A percentile compares a stretch with the other conserved stretches of the same genome.
phyloP scores from a whole-genome alignment of 441 rosid species.

The Mallotus japonicus region DNA sequence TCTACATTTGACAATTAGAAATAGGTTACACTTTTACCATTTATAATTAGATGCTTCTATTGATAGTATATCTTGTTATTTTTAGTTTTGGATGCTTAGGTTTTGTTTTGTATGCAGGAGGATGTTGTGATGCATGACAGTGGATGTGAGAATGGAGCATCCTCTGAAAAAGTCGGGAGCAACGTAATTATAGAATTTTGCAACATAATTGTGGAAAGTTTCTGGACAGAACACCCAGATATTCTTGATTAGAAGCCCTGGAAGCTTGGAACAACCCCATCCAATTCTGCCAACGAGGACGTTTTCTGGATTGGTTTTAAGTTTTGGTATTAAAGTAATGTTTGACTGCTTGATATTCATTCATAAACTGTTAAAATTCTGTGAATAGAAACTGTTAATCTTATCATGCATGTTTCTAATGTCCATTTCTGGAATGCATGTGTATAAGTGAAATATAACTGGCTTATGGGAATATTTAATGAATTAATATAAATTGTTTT shows the following conservation, averaged over 20 bases:
- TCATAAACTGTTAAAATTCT: not conserved
- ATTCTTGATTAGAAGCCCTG: constrained; percentile 38
- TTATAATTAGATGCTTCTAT: not conserved
- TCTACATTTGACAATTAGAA: not conserved
- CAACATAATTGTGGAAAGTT: constrained; percentile 59
- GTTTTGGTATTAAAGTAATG: too few relatives aligned
- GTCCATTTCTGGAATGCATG: not conserved
- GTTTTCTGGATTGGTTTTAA: not conserved
- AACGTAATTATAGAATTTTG: constrained; percentile 50
- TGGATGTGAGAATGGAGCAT: constrained; percentile 15
- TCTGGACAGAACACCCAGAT: constrained; percentile 59
- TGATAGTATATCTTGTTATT: not conserved
- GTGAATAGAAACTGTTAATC: not conserved
- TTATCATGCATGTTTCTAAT: not conserved
- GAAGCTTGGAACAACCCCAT: too few relatives aligned
- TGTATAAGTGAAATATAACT: not conserved
- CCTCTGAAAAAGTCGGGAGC: constrained; percentile 22
- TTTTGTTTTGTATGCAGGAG: constrained; percentile 31
- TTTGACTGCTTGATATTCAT: not conserved
- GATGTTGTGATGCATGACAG: constrained; percentile 11
- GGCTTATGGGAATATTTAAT: not conserved
- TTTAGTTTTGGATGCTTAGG: not conserved
- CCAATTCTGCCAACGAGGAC: too few relatives aligned
- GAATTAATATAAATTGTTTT: too few relatives aligned
- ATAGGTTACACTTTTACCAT: not conserved